Conservation (phyloP, 176 grass and related monocot species). For the Alloteropsis semialata region DNA sequence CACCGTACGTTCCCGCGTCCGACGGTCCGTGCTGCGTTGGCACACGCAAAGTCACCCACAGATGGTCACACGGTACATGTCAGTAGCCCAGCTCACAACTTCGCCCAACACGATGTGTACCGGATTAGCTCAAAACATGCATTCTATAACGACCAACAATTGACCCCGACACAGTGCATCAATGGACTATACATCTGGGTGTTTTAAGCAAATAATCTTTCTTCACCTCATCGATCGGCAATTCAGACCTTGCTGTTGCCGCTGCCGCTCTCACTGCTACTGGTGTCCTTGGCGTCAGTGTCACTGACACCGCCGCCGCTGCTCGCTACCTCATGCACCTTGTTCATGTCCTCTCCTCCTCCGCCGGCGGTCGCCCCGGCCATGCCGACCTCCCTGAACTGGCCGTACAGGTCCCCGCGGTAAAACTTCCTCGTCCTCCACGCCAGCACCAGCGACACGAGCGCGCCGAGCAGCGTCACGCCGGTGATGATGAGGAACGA, state of each 20-base stretch:
- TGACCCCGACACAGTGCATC: neutral
- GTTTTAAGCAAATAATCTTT: neutral
- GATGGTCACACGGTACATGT: neutral
- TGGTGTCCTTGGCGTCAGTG: neutral
- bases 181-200: no score
- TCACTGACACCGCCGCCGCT: neutral
- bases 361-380: neutral
- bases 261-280: neutral
- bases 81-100: no score
- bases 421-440: constrained; percentile 77
- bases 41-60: neutral
- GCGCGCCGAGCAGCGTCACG: constrained; percentile 42
- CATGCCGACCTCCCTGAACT: constrained; percentile 42
- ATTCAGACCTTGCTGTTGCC: neutral
- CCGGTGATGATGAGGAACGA: constrained; percentile 63
- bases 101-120: neutral
- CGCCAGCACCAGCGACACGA: constrained; percentile 50
- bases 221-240: neutral
- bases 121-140: no score
- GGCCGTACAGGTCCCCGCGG: constrained; percentile 61
- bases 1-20: neutral
- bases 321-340: neutral
- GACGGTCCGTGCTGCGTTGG: neutral
- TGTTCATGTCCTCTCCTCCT: neutral
- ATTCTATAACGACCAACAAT: no score